These are phyloP conservation scores for Aureobasidium sp. DNA, from an alignment of 2,329 filamentous ascomycete genomes.

Conservation along the genomic window DNA sequence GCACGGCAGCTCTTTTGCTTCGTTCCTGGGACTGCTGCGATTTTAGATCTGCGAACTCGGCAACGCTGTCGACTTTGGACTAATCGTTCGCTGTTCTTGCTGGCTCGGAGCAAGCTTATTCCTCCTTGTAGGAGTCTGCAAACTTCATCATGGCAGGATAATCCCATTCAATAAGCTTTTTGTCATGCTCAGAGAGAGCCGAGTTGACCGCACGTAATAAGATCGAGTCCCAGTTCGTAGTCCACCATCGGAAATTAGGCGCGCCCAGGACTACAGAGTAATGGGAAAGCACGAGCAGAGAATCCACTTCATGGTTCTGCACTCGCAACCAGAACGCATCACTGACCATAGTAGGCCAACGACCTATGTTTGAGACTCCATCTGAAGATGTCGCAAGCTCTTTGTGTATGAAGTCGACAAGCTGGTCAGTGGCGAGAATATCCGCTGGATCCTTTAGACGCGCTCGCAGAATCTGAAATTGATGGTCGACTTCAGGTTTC, in stretches of 20 bases:
- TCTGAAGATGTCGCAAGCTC: neutral
- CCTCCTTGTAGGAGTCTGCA: slow-evolving; percentile 3
- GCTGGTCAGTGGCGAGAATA: slow-evolving; percentile 1
- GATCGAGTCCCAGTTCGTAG: slow-evolving; percentile 17
- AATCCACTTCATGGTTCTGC: slow-evolving; percentile 15
- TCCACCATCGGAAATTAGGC: slow-evolving; percentile 19
- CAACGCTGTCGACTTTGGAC: too few species aligned
- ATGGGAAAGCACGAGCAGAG: slow-evolving; percentile 17
- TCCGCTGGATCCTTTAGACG: slow-evolving; percentile 7
- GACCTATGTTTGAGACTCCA: slow-evolving; percentile 17
- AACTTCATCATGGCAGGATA: neutral
- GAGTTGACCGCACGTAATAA: slow-evolving; percentile 16
- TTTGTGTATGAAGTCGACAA: neutral
- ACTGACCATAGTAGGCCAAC: slow-evolving; percentile 18
- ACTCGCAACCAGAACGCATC: slow-evolving; percentile 18
- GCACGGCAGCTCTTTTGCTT: neutral
- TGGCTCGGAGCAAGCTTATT: neutral
- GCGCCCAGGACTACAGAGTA: slow-evolving; percentile 16
- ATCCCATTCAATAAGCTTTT: neutral
- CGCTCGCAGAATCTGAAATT: slow-evolving; percentile 8
- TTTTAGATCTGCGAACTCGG: neutral
- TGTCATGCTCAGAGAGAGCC: neutral
- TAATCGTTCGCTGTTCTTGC: neutral
- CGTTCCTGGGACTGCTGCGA: neutral
- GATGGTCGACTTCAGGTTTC: neutral